A percentile compares a stretch with the other conserved stretches of the same genome.
These are phyloP conservation scores for Yamadazyma friedrichii DNA, from an alignment of 1,139 yeast species.

Conservation along the genomic window DNA sequence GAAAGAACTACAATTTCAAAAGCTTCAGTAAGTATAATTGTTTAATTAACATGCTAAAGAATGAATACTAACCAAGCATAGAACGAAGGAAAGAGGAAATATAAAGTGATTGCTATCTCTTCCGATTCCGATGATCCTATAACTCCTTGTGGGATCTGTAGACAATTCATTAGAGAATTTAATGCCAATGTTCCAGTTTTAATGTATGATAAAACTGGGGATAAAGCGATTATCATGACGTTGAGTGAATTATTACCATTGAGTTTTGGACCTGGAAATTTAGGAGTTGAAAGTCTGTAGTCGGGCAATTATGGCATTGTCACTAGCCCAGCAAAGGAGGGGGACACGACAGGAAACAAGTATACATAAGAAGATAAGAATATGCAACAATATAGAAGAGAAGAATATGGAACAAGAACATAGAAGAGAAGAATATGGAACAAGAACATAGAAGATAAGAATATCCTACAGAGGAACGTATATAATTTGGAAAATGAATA, in stretches of 20 bases:
- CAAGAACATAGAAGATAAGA: too few species aligned
- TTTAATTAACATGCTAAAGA: background rate
- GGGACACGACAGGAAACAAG: too few species aligned
- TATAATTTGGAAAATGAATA: too few species aligned
- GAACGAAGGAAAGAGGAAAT: constrained; percentile 44
- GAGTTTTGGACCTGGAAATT: constrained; percentile 83
- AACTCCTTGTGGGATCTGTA: constrained; percentile 92
- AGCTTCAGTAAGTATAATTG: constrained; percentile 48
- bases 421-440: too few species aligned
- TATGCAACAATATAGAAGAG: too few species aligned
- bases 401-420: too few species aligned
- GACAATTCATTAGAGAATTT: constrained; percentile 86
- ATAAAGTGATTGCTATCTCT: constrained; percentile 69
- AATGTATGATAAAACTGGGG: constrained; percentile 60
- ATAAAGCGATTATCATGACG: constrained; percentile 29
- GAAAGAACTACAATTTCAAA: constrained; percentile 76
- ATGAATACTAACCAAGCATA: constrained; percentile 10
- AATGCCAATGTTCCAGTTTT: constrained; percentile 50
- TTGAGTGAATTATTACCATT: constrained; percentile 71
- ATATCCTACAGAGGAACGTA: too few species aligned
- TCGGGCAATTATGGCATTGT: too few species aligned
- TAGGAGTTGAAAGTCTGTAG: background rate
- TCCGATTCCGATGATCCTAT: constrained; percentile 61
- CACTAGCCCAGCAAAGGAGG: too few species aligned
- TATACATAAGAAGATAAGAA: too few species aligned